Evolutionary conservation across 2,329 filamentous ascomycete genomes (phyloP), one percentile per base, ranked within the genome.

Genomic region (Colletotrichum truncatum): DNA sequence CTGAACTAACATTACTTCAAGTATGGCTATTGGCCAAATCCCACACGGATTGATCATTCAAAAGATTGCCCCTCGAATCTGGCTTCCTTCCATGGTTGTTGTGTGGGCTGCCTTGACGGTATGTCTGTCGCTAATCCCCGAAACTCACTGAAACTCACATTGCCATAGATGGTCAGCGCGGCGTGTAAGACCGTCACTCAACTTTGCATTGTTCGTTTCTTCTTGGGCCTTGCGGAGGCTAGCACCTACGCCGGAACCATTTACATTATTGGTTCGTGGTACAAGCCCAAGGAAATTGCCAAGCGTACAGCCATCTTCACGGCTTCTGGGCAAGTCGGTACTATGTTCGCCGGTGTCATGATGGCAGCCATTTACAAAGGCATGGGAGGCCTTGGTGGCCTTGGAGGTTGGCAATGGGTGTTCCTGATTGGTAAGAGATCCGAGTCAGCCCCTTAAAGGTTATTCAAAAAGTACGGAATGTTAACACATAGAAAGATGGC

Each of bases 221-320:
- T 80, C 59, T 77, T 78, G 18, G 78, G 78, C 32, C 64, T 80
- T 8, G 75, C 71, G 18, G 78, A 80, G 54, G 76, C 78, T 2
- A 78, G 77, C 2, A 80, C 77, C 3, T 80, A 78, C 67, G 77
- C 78, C 5, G 78, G 79, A 16, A 80, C 73, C 4, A 79, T 81
- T 66, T 82, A 81, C 62, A 75, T 82, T 55, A 74, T 82, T 3
- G 80, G 81, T 6, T 77, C 84, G 0, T 90, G 88, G 87, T 90
- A 90, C 69, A 89, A 83, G 0, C 81, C 82, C 14, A 77, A 80
- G 11, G 88, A 91, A 66, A 81, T 91, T 0, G 87, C 86, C 1
- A 91, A 90, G 72, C 82, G 89, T 1, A 86, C 82, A 4, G 88
- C 86, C 48, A 85, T 91, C 51, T 91, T 91, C 70, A 89, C 86